Evolutionary conservation across 129 eudicot species (phyloP), one percentile per base, ranked within the genome.

Genomic region (Mikania micrantha): DNA sequence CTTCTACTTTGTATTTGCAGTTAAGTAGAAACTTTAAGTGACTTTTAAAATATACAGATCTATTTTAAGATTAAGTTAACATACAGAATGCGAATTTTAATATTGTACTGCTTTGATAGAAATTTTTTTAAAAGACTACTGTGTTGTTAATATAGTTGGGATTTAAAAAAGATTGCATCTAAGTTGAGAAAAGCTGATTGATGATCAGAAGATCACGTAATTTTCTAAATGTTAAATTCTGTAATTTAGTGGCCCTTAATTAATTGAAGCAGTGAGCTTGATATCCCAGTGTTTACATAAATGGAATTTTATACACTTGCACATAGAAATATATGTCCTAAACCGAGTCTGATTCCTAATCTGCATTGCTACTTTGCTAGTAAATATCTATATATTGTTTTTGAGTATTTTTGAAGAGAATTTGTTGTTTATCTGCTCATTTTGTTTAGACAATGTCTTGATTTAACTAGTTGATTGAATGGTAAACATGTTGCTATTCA

Each of bases 351-450:
- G 73, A 49, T 67, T 67, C 9, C 19, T 19, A 7, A 31, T 35
- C 21, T 20, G 35, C 63, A 68, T 67, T 67, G 72, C 24, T 31
- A 20, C 63, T 49, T 67, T 67, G 72, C 24, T 31, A 20, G 24
- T 52, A 22, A 34, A 40, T 20, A 9, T 9, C 12, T 12, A 4
- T 54, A 24, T 24, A 69, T 22, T 11, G 34, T 32, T 48, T 7
- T 4, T 6, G n/a, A 19, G 34, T 9, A 31, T 48, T 67, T 67
- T 9, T 12, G 1, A n/a, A 36, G 48, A 25, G 5, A 13, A 24
- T 24, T 42, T 20, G n/a, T n/a, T n/a, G n/a, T n/a, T n/a, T 40
- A 40, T 40, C 19, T 41, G 53, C 36, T 35, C 5, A 12, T 52
- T 15, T 50, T 15, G 24, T 35, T 52, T 22, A 29, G 66, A 41